A percentile compares a stretch with the other conserved stretches of the same genome.
phyloP scores from a whole-genome alignment of 352 stramenopile genomes.

The Detonula confervacea region DNA sequence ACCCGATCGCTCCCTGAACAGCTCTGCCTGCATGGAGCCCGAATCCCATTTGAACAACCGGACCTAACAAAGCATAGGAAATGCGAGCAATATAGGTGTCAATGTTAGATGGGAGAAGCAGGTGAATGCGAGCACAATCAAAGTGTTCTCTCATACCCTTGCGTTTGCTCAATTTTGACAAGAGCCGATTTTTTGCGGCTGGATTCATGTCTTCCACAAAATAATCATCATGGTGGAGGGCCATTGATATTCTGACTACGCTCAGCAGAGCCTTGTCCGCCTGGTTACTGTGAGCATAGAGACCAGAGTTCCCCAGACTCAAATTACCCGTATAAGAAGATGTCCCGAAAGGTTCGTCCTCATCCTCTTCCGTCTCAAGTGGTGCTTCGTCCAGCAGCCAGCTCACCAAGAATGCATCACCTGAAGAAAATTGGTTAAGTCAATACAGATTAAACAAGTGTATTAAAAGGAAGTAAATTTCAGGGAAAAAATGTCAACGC shows the following conservation, averaged over 20 bases:
- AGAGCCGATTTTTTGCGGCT: constrained; percentile 54
- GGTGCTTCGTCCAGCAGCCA: constrained; percentile 87
- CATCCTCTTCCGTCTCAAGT: constrained; percentile 33
- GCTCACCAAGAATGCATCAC: constrained; percentile 88
- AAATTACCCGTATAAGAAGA: not conserved
- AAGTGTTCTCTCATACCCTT: constrained; percentile 72
- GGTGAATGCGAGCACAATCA: no score
- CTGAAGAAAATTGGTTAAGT: no score
- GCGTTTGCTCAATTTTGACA: constrained; percentile 85
- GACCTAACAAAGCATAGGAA: no score
- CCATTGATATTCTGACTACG: constrained; percentile 94
- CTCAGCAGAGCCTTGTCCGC: constrained; percentile 93
- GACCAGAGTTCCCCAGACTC: not conserved
- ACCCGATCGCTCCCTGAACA: constrained; percentile 95
- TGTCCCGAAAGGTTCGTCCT: constrained; percentile 33
- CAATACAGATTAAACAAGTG: no score
- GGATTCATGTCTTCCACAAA: constrained; percentile 76
- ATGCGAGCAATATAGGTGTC: no score
- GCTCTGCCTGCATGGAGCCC: constrained; percentile 96
- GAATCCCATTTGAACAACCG: constrained; percentile 93
- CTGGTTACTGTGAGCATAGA: constrained; percentile 77
- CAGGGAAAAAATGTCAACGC: no score
- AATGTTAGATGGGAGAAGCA: no score
- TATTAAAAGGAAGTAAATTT: no score
- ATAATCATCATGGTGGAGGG: constrained; percentile 91